Evolutionary conservation across 768 basidiomycete genomes (phyloP), one percentile per base, ranked within the genome.

Genomic region (Trametes maxima): DNA sequence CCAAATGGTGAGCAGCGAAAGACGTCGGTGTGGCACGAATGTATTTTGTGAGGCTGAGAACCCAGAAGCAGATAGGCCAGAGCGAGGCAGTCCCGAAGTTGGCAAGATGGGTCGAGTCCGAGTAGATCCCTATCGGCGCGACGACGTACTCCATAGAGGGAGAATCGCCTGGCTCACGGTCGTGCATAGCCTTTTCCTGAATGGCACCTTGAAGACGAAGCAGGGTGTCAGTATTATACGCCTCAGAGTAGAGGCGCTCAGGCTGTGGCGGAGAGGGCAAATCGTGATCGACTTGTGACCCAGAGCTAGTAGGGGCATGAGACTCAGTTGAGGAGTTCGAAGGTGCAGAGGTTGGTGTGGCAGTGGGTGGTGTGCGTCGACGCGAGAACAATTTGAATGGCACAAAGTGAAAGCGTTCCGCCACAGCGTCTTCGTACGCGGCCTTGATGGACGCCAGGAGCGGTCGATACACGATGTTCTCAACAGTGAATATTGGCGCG

Each of bases 81-180:
- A 33, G 28, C 4, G 28, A 33, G 28, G 28, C 28, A 3, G 54
- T 58, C 1, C 73, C 70, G 51, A 74, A 74, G 12, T 57, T 55
- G 1, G 71, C 64, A 0, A 72, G 60, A 19, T 67, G 65, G 0
- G 72, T 73, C 2, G 65, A 61, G 40, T 73, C 72, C 0, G 70
- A 73, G 60, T 60, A 68, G n/a, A 69, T 52, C 60, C 65, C 65
- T 3, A 68, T 45, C 2, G 63, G 47, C 1, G 58, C 66, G 17
- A 63, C 45, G 10, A 45, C 61, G 28, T 59, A 57, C 39, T 53
- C 53, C 8, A 64, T 22, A 39, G 54, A 53, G 17, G 52, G 52
- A 13, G 22, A 7, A 39, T 57, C 57, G 12, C 19, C 51, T 3
- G 46, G 59, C 39, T 67, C 64, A 4, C 60, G 56, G 28, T 51